Percentiles rank a stretch among this genome's conserved stretches.
Conservation (phyloP, 441 rosid genomes). For the Omphalea diandra region DNA sequence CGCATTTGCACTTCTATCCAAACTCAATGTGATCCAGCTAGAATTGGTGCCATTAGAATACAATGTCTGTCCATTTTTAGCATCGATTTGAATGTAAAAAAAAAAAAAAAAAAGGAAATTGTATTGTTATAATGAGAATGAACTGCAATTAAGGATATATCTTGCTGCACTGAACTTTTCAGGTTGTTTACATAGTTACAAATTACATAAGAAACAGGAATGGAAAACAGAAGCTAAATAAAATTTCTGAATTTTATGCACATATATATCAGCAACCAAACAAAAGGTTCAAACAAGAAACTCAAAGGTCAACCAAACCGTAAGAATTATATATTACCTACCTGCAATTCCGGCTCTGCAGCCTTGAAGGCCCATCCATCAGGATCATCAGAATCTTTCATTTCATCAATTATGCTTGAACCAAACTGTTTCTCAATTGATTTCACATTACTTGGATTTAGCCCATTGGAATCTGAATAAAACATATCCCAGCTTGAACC, state of each 20-base stretch:
- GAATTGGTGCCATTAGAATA: conserved; percentile 19
- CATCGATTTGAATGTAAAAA: conserved; percentile 9
- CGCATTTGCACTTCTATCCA: conserved; percentile 25
- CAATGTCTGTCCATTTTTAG: conserved; percentile 15
- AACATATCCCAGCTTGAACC: conserved; percentile 18
- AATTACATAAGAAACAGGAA: background rate
- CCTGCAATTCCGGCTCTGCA: conserved; percentile 34
- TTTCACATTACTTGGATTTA: conserved; percentile 16
- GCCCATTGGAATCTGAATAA: background rate
- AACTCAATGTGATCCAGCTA: conserved; percentile 36
- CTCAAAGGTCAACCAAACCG: background rate
- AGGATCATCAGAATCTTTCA: conserved; percentile 28
- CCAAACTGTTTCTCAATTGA: conserved; percentile 14
- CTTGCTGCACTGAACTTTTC: background rate
- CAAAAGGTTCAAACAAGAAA: background rate
- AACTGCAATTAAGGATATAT: background rate
- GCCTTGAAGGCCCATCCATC: conserved; percentile 49
- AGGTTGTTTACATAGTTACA: background rate
- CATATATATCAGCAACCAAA: conserved; percentile 8
- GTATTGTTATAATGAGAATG: background rate
- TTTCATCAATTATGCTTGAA: conserved; percentile 24
- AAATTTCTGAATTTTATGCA: background rate
- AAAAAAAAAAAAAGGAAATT: conserved; percentile 11
- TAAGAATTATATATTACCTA: conserved; percentile 2
- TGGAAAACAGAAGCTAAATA: background rate